Evolutionary conservation across 306 rosid species (phyloP), one percentile per base, ranked within the genome.

Genomic region (Rosa lucieae): DNA sequence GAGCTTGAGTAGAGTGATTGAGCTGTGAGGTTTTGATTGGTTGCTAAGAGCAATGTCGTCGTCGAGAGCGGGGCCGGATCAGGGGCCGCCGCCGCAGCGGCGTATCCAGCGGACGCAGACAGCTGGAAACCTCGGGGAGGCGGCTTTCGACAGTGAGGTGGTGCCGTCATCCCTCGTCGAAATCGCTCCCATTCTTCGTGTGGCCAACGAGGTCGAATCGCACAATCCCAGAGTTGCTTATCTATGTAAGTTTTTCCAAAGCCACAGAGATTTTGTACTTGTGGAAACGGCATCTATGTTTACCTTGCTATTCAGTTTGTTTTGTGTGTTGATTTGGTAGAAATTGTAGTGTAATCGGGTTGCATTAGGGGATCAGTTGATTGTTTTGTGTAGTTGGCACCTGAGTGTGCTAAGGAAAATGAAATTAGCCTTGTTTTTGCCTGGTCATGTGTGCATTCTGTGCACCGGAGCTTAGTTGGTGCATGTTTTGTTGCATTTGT

Each of bases 151-250:
- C 72, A 92, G 99, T 77, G 99, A 92, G 86, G 90, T 92, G 2
- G 99, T 95, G 67, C 99, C 99, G n/a, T 95, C 99, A 0, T 90
- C 99, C 18, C 99, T 95, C 0, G 90, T 86, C 0, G 94, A 95
- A 81, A 92, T 95, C 40, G 99, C 99, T 2, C 97, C 98, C 5
- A 92, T 95, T 87, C 99, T 95, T 70, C 98, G 99, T 21, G 98
- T 95, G 75, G 99, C 99, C 69, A 95, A 95, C 87, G 99, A 95
- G 85, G 98, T 95, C 1, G 99, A 95, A 78, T 77, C 93, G 76
- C 87, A 93, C 76, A 95, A 95, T 80, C 94, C 98, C 11, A 91
- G 99, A 80, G 99, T 95, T 70, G 95, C 99, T 75, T 95, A 95
- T 90, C 92, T 95, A 75, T 95, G 99, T 95, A 84, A 90, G 97